Percentiles rank a stretch among this genome's conserved stretches.
Evolutionary conservation across 2,329 filamentous ascomycete species (phyloP).

Genomic region (Cordyceps fumosorosea): DNA sequence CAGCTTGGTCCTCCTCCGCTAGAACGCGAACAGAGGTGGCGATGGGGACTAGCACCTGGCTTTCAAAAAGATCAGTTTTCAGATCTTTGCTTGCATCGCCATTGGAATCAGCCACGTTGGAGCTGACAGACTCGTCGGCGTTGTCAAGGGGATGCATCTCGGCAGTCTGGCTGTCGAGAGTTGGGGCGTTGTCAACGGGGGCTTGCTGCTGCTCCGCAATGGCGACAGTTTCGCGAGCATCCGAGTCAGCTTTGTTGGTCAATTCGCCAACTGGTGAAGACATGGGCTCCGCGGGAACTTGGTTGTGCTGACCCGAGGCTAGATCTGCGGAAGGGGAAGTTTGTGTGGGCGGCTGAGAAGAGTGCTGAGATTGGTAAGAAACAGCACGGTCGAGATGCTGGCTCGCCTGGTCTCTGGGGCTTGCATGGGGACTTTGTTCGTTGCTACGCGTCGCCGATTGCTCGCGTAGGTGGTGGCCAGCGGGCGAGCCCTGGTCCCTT

Average conservation of each 20-base stretch:
- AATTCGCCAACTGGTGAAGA: slow-evolving; percentile 62
- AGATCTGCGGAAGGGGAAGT: slow-evolving; percentile 27
- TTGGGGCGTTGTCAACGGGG: slow-evolving; percentile 41
- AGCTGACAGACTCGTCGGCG: slow-evolving; percentile 26
- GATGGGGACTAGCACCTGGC: slow-evolving; percentile 18
- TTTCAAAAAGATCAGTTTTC: slow-evolving; percentile 35
- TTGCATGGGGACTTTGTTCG: slow-evolving; percentile 38
- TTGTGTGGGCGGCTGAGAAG: slow-evolving; percentile 18
- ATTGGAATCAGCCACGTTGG: slow-evolving; percentile 39
- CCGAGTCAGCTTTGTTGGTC: slow-evolving; percentile 44
- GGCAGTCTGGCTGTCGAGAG: neutral
- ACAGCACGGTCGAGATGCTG: slow-evolving; percentile 31
- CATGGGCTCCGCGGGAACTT: slow-evolving; percentile 54
- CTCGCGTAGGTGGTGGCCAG: slow-evolving; percentile 31
- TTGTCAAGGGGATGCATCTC: slow-evolving; percentile 16
- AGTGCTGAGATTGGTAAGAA: slow-evolving; percentile 21
- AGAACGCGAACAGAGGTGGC: slow-evolving; percentile 43
- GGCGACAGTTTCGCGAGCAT: slow-evolving; percentile 60
- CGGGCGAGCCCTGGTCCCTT: slow-evolving; percentile 38
- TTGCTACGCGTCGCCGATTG: slow-evolving; percentile 30
- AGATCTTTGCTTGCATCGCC: slow-evolving; percentile 45
- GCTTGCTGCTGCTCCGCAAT: slow-evolving; percentile 44
- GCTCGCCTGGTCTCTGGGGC: slow-evolving; percentile 37
- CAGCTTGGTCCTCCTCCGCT: slow-evolving; percentile 48
- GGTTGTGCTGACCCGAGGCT: slow-evolving; percentile 19